Percentiles rank a stretch among this genome's conserved stretches.
Evolutionary conservation across 1,139 yeast genomes (phyloP).

Genomic region (Kluyveromyces marxianus): DNA sequence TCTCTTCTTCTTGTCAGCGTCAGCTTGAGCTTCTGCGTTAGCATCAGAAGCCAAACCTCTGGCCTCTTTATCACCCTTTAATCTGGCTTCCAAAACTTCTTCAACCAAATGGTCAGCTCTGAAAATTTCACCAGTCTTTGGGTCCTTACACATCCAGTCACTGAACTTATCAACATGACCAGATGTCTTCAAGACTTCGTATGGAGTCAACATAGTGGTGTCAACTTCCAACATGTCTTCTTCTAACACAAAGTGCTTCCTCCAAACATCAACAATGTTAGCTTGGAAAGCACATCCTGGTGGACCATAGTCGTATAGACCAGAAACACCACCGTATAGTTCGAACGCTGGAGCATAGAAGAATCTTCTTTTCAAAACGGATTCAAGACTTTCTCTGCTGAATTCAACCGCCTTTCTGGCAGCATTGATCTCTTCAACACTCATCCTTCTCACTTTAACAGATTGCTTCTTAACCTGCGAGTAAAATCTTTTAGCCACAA

Average conservation of each 20-base stretch:
- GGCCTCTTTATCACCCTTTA: slow-evolving; percentile 94
- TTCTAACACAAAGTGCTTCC: slow-evolving; percentile 93
- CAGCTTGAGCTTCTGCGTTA: slow-evolving; percentile 56
- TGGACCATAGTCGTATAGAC: slow-evolving; percentile 97
- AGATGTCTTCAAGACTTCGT: slow-evolving; percentile 94
- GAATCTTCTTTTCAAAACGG: slow-evolving; percentile 88
- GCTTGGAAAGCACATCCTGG: slow-evolving; percentile 99
- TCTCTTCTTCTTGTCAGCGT: slow-evolving; percentile 70
- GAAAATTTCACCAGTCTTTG: slow-evolving; percentile 94
- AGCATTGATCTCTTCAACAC: slow-evolving; percentile 25
- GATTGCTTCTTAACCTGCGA: slow-evolving; percentile 24
- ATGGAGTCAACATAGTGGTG: slow-evolving; percentile 95
- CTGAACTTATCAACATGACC: slow-evolving; percentile 99
- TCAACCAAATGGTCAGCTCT: slow-evolving; percentile 98
- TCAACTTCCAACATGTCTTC: slow-evolving; percentile 99
- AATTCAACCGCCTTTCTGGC: slow-evolving; percentile 46
- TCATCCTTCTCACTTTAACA: slow-evolving; percentile 26
- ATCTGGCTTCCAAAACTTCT: slow-evolving; percentile 90
- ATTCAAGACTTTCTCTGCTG: slow-evolving; percentile 81
- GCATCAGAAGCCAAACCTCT: slow-evolving; percentile 60
- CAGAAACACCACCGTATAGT: slow-evolving; percentile 97
- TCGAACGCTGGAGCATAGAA: slow-evolving; percentile 97
- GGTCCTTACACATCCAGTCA: slow-evolving; percentile 98
- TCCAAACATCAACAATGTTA: slow-evolving; percentile 89
- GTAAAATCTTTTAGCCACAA: slow-evolving; percentile 21